phyloP scores from a whole-genome alignment of 257 asterid genomes.

The Osmanthus fragrans region DNA sequence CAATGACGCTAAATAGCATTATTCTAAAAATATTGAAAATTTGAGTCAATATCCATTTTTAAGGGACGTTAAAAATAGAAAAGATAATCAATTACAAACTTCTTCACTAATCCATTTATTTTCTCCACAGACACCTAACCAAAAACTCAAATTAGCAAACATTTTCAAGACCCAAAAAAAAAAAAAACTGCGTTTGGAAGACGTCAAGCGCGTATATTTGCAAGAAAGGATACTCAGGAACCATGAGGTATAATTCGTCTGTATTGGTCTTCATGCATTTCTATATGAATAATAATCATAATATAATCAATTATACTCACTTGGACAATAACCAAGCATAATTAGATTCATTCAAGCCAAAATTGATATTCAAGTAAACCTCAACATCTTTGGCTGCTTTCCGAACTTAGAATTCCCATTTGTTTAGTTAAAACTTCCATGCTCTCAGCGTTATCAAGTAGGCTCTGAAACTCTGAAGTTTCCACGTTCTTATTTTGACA shows the following conservation, averaged over 20 bases:
- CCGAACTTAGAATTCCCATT: conserved; percentile 42
- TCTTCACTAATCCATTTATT: too few species aligned
- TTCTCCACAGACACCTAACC: background rate
- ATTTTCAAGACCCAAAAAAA: background rate
- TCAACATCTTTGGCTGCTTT: conserved; percentile 18
- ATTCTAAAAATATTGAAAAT: too few species aligned
- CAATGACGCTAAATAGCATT: too few species aligned
- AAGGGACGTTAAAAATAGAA: too few species aligned
- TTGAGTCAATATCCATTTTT: too few species aligned
- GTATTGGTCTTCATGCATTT: background rate
- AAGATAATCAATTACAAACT: too few species aligned
- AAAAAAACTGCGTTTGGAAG: background rate
- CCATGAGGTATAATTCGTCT: background rate
- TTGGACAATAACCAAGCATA: background rate
- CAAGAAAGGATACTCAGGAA: background rate
- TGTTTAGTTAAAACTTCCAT: conserved; percentile 44
- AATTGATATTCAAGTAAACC: background rate
- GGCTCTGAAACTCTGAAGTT: conserved; percentile 3
- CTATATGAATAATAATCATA: background rate
- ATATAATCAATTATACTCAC: background rate
- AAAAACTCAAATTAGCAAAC: background rate
- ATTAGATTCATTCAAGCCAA: background rate
- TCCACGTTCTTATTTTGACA: conserved; percentile 24
- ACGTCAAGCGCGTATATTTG: background rate
- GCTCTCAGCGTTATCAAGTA: conserved; percentile 26